These are phyloP conservation scores for Isabelozyma rhagii DNA, from an alignment of 805 yeast species.

Conservation along the genomic window DNA sequence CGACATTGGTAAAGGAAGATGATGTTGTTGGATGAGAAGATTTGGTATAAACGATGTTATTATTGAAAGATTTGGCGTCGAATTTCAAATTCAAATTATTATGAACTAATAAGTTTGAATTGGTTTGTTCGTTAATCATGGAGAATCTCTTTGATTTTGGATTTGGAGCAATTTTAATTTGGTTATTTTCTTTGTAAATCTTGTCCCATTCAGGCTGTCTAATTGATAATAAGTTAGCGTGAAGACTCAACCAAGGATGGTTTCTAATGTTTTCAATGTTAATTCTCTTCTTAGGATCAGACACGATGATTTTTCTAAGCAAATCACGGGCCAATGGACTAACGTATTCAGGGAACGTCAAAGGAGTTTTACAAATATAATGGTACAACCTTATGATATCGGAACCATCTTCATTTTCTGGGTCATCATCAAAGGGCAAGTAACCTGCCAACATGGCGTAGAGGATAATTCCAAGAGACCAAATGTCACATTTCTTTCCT, in stretches of 20 bases:
- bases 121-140: constrained; percentile 41
- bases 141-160: constrained; percentile 42
- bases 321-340: constrained; percentile 89
- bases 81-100: constrained; percentile 14
- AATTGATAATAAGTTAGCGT: constrained; percentile 75
- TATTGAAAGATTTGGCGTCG: constrained; percentile 30
- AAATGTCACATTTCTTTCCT: constrained; percentile 90
- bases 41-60: constrained; percentile 36
- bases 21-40: constrained; percentile 68
- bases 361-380: constrained; percentile 85
- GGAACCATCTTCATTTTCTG: constrained; percentile 93
- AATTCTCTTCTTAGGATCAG: constrained; percentile 80
- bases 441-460: constrained; percentile 98
- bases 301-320: constrained; percentile 74
- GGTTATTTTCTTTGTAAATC: constrained; percentile 30
- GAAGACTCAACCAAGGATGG: constrained; percentile 88
- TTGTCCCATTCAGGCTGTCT: constrained; percentile 91
- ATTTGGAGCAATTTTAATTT: constrained; percentile 5
- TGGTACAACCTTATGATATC: constrained; percentile 88
- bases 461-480: constrained; percentile 95
- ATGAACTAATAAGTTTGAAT: constrained; percentile 29
- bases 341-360: constrained; percentile 93
- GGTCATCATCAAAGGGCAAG: constrained; percentile 96
- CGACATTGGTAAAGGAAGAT: constrained; percentile 50
- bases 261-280: constrained; percentile 64